phyloP scores from a whole-genome alignment of 208 protist species.

The Trypanosoma cruzi region DNA sequence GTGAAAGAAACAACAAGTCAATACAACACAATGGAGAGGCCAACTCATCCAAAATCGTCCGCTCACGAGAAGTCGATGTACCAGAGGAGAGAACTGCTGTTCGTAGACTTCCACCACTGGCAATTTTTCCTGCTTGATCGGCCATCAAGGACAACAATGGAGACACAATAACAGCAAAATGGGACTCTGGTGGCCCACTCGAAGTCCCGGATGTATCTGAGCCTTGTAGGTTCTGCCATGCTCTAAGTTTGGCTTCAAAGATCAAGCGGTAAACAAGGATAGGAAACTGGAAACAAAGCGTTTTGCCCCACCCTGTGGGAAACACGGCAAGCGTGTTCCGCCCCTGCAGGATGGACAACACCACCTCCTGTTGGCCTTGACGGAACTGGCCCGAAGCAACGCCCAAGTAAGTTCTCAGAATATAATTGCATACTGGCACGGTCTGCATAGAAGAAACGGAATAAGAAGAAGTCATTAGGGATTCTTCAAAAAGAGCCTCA shows the following conservation, averaged over 20 bases:
- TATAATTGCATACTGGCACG: conserved; percentile 47
- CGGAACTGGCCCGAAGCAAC: conserved; percentile 70
- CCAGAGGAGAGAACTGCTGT: conserved; percentile 61
- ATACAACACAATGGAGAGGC: conserved; percentile 42
- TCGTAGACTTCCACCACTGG: conserved; percentile 30
- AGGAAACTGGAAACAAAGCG: conserved; percentile 95
- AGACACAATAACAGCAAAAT: conserved; percentile 92
- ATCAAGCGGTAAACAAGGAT: conserved; percentile 86
- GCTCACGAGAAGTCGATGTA: conserved; percentile 42
- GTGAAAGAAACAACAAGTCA: conserved; percentile 88
- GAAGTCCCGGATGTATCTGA: background rate
- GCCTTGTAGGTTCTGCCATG: conserved; percentile 33
- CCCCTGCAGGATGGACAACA: conserved; percentile 61
- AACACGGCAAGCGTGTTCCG: conserved; percentile 90
- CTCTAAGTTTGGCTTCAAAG: conserved; percentile 42
- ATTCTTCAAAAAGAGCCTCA: conserved; percentile 33
- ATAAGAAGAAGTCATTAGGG: conserved; percentile 3
- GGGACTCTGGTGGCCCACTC: conserved; percentile 21
- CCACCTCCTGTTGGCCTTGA: conserved; percentile 76
- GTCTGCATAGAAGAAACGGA: conserved; percentile 14
- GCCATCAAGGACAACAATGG: conserved; percentile 96
- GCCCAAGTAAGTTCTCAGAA: conserved; percentile 61
- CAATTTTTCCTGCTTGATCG: conserved; percentile 90
- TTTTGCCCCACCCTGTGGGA: conserved; percentile 97
- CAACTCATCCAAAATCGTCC: conserved; percentile 45